Conservation (phyloP, 768 basidiomycete genomes). For the Pleurotus tuber-regium region DNA sequence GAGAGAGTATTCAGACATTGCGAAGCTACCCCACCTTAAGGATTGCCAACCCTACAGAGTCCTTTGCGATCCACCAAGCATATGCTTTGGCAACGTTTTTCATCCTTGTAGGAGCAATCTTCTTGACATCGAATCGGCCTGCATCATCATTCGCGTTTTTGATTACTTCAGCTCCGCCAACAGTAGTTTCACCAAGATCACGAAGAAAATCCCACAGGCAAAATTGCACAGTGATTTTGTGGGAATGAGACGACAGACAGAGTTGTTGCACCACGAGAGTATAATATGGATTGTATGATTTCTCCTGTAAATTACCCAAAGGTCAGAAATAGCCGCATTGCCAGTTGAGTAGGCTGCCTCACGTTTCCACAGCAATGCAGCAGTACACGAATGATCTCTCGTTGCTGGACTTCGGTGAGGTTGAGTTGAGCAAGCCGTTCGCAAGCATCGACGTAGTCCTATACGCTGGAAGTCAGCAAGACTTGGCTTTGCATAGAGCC, state of each 20-base stretch:
- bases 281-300: conserved; percentile 94
- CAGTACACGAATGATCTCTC: conserved; percentile 91
- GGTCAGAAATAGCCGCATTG: too few relatives aligned
- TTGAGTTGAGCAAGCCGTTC: conserved; percentile 83
- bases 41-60: conserved; percentile 67
- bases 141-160: conserved; percentile 58
- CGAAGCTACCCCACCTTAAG: conserved; percentile 63
- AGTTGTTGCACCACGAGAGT: conserved; percentile 85
- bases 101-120: conserved; percentile 54
- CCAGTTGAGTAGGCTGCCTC: conserved; percentile 24
- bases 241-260: conserved; percentile 73
- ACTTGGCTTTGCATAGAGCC: not conserved
- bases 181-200: conserved; percentile 79
- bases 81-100: conserved; percentile 81
- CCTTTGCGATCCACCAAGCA: conserved; percentile 93
- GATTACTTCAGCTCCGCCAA: conserved; percentile 77
- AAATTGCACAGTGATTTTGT: conserved; percentile 92
- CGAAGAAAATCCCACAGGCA: conserved; percentile 96
- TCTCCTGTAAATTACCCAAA: conserved; percentile 71
- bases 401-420: conserved; percentile 85
- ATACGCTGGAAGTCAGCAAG: not conserved
- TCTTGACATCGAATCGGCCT: conserved; percentile 45
- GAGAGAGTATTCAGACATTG: not conserved
- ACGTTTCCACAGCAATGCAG: conserved; percentile 93
- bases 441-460: conserved; percentile 98